These are phyloP conservation scores for Pseudogymnoascus sp. DNA, from an alignment of 2,329 filamentous ascomycete genomes.

Conservation along the genomic window DNA sequence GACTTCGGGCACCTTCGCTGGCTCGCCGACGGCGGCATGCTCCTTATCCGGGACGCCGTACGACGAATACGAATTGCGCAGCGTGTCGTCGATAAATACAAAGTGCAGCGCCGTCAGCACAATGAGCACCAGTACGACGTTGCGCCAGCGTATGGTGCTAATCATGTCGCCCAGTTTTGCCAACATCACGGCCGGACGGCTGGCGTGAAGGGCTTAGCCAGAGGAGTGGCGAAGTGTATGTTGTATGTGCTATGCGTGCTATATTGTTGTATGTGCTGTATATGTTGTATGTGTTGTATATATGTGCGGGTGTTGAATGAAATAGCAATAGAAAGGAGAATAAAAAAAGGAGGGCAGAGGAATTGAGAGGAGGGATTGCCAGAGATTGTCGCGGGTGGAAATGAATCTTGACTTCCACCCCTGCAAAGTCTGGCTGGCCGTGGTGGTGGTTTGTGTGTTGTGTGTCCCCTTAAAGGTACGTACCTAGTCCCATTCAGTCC, in stretches of 20 bases:
- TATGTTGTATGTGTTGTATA: background rate
- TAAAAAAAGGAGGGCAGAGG: background rate
- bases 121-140: background rate
- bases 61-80: conserved; percentile 1
- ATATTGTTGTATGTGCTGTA: background rate
- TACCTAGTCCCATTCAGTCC: background rate
- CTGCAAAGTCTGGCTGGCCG: background rate
- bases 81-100: conserved; percentile 3
- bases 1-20: background rate
- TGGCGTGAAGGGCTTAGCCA: background rate
- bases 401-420: conserved; percentile 1
- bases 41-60: background rate
- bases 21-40: background rate
- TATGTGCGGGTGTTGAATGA: background rate
- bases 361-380: background rate
- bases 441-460: background rate
- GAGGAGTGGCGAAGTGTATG: background rate
- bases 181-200: conserved; percentile 1
- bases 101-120: conserved; percentile 8
- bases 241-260: background rate
- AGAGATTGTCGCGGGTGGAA: background rate
- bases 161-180: conserved; percentile 5
- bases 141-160: conserved; percentile 6
- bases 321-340: background rate
- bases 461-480: background rate